Evolutionary conservation across 2,329 filamentous ascomycete species (phyloP).

Genomic region (Ascochyta rabiei): DNA sequence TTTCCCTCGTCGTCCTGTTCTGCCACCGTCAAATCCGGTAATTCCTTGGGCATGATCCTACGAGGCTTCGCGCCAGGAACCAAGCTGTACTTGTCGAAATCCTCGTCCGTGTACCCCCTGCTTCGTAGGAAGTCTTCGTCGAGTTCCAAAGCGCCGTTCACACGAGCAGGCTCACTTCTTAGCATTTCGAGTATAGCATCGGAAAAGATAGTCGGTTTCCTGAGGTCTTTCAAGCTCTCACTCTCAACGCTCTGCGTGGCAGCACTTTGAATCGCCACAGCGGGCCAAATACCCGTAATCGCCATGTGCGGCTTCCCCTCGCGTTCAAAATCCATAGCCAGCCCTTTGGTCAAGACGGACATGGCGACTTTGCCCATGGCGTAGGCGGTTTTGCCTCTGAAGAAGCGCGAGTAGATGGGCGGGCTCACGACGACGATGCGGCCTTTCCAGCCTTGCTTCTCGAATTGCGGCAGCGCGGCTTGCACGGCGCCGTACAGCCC

Average conservation of each 20-base stretch:
- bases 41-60: constrained; percentile 75
- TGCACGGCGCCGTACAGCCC: constrained; percentile 77
- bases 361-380: constrained; percentile 79
- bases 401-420: constrained; percentile 85
- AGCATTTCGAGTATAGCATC: constrained; percentile 79
- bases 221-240: constrained; percentile 61
- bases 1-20: constrained; percentile 83
- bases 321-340: constrained; percentile 80
- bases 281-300: constrained; percentile 83
- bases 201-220: constrained; percentile 74
- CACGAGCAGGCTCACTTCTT: constrained; percentile 59
- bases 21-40: constrained; percentile 73
- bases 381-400: constrained; percentile 84
- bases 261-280: constrained; percentile 76
- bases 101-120: constrained; percentile 61
- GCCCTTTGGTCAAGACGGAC: constrained; percentile 79
- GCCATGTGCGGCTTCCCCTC: constrained; percentile 72
- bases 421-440: constrained; percentile 80
- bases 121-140: constrained; percentile 82
- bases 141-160: constrained; percentile 75
- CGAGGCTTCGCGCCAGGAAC: constrained; percentile 68
- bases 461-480: constrained; percentile 70
- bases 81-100: constrained; percentile 77
- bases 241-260: constrained; percentile 64
- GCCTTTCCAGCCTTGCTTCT: constrained; percentile 56